Base-by-base conservation (phyloP, 2,329 filamentous ascomycete species). In the Aspergillus ochraceoroseus region DNA sequence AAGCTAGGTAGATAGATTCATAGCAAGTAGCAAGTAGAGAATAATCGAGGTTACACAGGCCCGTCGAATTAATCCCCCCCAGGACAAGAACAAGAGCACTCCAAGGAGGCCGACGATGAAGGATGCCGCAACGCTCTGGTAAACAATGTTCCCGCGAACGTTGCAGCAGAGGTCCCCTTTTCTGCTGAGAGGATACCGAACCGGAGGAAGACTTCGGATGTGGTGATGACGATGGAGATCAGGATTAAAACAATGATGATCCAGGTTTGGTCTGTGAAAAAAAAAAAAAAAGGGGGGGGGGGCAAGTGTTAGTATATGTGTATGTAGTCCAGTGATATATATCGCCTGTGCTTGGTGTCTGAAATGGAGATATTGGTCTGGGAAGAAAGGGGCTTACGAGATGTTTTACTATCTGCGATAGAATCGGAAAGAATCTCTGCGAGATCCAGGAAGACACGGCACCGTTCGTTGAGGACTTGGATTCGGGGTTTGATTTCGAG, bases 401-500 rank as follows among this genome's bases (percentile, higher is more conserved):
- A 95, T 85, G 95, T 96, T 64, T 95, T 95, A 52, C 86, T 83
- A 62, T 96, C 88, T 14, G 87, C 87, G 39, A 95, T 89, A 2
- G 81, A 87, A 66, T 98, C 90, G 9, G 85, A 88, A 1, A 98
- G 72, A 15, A 98, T 95, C 67, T 95, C 89, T 31, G 92, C 89
- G 7, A 98, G 79, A 64, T 98, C 92, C 12, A 98, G 77, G 68
- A 98, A 98, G 35, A 98, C 92, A 28, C 86, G 82, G 63, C 92
- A 98, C 38, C 92, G 83, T 68, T 96, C 92, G 66, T 98, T 98
- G 50, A 98, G 82, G 15, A 96, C 89, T 65, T 94, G 87, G 62
- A 95, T 95, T 39, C 92, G 87, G 5, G 85, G 87, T 58, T 94
- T 90, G 63, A 98, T 96, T 61, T 98, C 92, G 46, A 98, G 83